Evolutionary conservation across 108 stramenopile species (phyloP), one percentile per base, ranked within the genome.

Genomic region (Asterionellopsis glacialis): DNA sequence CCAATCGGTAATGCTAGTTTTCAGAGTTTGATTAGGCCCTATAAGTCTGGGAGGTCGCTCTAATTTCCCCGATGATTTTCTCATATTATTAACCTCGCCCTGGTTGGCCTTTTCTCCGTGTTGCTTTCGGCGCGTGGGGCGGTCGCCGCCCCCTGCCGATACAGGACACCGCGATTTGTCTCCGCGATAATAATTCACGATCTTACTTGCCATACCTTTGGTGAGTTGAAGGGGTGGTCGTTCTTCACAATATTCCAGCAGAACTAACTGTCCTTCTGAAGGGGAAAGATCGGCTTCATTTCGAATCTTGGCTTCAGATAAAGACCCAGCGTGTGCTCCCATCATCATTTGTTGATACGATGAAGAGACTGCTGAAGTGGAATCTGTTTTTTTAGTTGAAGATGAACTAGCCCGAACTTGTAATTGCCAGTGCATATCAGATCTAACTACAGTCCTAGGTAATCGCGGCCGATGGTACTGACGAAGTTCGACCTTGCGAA

Each of bases 161-260:
- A 94, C 79, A 10, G 93, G 93, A 65, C 89, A 91, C 26, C 68
- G 71, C 19, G 86, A 55, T 54, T 83, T 81, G 69, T 95, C 93
- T 18, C 93, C 93, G 24, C 90, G 82, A 50, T 88, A 95, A 54
- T 90, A 95, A 59, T 90, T 95, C 1, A 95, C 84, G 51, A 95
- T 90, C 61, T 87, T 85, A 51, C 72, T 75, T 0, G 84, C 80
- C 83, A 89, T 89, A 0, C 90, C 93, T 60, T 90, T 95, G 47
- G 79, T 80, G 72, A 91, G 68, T 63, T 80, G 75, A 13, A 95
- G 60, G 11, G 86, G 90, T 12, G 93, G 93, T 11, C 87, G 76
- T 65, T 94, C 89, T 59, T 94, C 89, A 49, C 72, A 75, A 54
- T 91, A 91, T 63, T 94, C 89, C n/a, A 94, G 16, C 14, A 94